phyloP scores from a whole-genome alignment of 306 rosid genomes.

The Oemleria cerasiformis region DNA sequence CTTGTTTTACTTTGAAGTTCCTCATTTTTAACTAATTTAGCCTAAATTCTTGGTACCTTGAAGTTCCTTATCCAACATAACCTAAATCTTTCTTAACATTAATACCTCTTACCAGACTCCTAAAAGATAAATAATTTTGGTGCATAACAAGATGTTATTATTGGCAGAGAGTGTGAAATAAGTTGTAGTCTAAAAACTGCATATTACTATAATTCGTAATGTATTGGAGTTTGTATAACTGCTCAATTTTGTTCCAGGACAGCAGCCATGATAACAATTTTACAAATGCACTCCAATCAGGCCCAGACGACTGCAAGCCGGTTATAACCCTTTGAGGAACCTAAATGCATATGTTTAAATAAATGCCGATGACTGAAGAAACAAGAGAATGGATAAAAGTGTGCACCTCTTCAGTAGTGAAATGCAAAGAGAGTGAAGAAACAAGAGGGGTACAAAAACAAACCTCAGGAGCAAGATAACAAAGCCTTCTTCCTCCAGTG shows the following conservation, averaged over 20 bases:
- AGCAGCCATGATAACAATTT: background rate
- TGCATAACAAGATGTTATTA: background rate
- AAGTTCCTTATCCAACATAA: too few species aligned
- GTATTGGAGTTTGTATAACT: background rate
- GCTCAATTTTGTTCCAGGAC: constrained; percentile 3
- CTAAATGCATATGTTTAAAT: background rate
- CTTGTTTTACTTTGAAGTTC: too few species aligned
- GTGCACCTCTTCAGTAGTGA: background rate
- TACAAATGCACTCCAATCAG: background rate
- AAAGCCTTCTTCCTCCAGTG: constrained; percentile 95
- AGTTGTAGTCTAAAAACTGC: background rate
- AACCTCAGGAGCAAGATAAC: constrained; percentile 98
- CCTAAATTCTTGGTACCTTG: too few species aligned
- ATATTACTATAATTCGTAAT: background rate
- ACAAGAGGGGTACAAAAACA: constrained; percentile 12
- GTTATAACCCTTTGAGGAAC: background rate
- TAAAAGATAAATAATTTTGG: background rate
- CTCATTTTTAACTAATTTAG: too few species aligned
- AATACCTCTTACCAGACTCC: background rate
- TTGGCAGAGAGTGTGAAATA: background rate
- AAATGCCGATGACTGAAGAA: background rate
- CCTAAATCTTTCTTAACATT: background rate
- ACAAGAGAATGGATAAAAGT: background rate
- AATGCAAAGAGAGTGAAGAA: constrained; percentile 17
- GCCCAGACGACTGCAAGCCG: background rate